A percentile compares a stretch with the other conserved stretches of the same genome.
phyloP scores from a whole-genome alignment of 768 basidiomycete species.

The Tulasnella sp. region DNA sequence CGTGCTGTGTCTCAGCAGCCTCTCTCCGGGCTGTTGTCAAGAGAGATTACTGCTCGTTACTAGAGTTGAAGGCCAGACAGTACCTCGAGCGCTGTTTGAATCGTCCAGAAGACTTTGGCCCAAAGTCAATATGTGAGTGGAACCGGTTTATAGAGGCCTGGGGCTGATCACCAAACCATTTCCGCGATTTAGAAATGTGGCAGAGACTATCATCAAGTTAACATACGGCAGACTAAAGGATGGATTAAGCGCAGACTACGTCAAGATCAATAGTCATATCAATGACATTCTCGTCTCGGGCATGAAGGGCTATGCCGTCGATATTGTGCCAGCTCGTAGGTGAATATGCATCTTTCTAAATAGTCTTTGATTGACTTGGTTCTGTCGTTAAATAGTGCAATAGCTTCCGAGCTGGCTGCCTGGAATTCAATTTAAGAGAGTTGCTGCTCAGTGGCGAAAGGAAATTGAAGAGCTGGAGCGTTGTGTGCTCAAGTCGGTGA shows the following conservation, averaged over 20 bases:
- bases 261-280: neutral
- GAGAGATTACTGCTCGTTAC: neutral
- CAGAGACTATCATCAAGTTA: neutral
- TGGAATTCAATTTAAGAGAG: neutral
- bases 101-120: neutral
- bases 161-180: no score
- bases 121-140: neutral
- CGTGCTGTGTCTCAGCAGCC: neutral
- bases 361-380: neutral
- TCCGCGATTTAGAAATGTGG: neutral
- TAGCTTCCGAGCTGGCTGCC: conserved; percentile 1
- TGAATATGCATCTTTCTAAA: neutral
- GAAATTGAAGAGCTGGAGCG: neutral
- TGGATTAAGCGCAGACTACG: neutral
- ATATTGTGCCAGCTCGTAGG: neutral
- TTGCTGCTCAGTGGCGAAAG: neutral
- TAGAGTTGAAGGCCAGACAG: neutral
- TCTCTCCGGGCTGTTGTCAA: neutral
- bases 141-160: no score
- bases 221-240: neutral
- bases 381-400: neutral
- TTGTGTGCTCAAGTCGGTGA: neutral
- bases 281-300: neutral
- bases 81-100: neutral
- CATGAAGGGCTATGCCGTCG: neutral